phyloP scores from a whole-genome alignment of 163 green algal species.

The Prototheca wickerhamii region DNA sequence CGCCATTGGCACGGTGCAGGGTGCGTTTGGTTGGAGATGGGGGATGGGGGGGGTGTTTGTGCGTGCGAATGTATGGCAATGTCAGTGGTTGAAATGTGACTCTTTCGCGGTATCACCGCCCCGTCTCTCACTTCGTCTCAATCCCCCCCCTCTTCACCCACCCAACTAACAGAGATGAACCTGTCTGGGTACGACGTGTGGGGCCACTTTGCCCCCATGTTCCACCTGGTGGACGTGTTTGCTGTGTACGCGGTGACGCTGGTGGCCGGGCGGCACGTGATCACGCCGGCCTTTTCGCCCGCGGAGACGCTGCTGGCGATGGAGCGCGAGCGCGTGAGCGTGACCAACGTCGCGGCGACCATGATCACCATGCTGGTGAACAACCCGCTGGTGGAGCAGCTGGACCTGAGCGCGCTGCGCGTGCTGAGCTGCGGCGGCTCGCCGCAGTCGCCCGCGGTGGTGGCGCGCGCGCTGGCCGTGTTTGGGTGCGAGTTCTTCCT shows the following conservation, averaged over 20 bases:
- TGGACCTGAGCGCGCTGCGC: slow-evolving; percentile 67
- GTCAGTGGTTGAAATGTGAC: not conserved
- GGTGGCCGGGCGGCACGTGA: slow-evolving; percentile 71
- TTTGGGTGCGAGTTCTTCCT: slow-evolving; percentile 89
- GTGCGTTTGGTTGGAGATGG: slow-evolving; percentile 15
- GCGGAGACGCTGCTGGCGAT: slow-evolving; percentile 54
- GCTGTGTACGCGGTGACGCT: slow-evolving; percentile 78
- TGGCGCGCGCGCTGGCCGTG: slow-evolving; percentile 51
- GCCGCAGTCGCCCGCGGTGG: slow-evolving; percentile 52
- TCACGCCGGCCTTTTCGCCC: slow-evolving; percentile 56
- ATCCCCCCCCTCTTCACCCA: not conserved
- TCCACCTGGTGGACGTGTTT: slow-evolving; percentile 92
- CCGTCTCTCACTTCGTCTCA: not conserved
- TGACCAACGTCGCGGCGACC: slow-evolving; percentile 77
- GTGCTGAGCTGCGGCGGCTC: slow-evolving; percentile 76
- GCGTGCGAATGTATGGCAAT: not conserved
- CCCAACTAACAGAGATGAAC: slow-evolving; percentile 55
- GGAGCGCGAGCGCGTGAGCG: slow-evolving; percentile 67
- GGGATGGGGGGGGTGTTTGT: no score
- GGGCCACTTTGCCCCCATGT: slow-evolving; percentile 84
- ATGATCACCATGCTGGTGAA: slow-evolving; percentile 78
- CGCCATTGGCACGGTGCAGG: slow-evolving; percentile 63
- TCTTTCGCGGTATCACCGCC: not conserved
- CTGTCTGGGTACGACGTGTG: slow-evolving; percentile 69
- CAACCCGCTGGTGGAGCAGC: slow-evolving; percentile 49